Evolutionary conservation across 352 stramenopile genomes (phyloP), one percentile per base, ranked within the genome.

Genomic region (Discostella stelligera): DNA sequence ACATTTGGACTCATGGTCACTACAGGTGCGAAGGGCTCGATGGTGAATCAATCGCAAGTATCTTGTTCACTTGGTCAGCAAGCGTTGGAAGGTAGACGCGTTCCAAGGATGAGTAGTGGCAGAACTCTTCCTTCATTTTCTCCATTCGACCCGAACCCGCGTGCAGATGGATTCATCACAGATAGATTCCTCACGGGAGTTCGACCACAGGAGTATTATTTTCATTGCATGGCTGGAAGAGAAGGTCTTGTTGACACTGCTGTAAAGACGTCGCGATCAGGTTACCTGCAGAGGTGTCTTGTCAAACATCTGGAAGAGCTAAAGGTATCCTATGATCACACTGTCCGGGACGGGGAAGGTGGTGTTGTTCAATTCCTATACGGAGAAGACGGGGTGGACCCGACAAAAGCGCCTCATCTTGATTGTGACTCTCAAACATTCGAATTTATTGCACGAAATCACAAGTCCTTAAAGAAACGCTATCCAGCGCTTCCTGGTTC

Each of bases 211-310:
- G 98, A 99, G 86, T 99, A 99, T 89, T 99, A 99, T 89, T 99
- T 99, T 83, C 98, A 99, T 93, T 99, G 97, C 87, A 99, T 99
- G 98, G 97, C 97, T 71, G 98, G 98, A 14, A 91, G 98, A 76
- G 97, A 99, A 91, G 98, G 97, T 83, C 68, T 93, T 25, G 84
- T 93, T 30, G 96, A 98, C 86, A 99, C 97, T 32, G 97, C 98
- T 60, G 97, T 99, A n/a, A 99, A 99, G 90, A 99, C 97, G 3
- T 98, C 95, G 72, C 94, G 97, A 46, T 99, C 96, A 80, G 98
- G 98, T 58, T 99, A 99, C 82, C 88, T 99, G 14, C 97, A 99
- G 89, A 93, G 97, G 63, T 99, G 98, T 91, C 83, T 99, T 32
- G 94, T 99, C 39, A 99, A 99, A 89, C 96, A 98, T 82, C 86